phyloP scores from a whole-genome alignment of 441 rosid genomes.

The Aquilaria agallochum region DNA sequence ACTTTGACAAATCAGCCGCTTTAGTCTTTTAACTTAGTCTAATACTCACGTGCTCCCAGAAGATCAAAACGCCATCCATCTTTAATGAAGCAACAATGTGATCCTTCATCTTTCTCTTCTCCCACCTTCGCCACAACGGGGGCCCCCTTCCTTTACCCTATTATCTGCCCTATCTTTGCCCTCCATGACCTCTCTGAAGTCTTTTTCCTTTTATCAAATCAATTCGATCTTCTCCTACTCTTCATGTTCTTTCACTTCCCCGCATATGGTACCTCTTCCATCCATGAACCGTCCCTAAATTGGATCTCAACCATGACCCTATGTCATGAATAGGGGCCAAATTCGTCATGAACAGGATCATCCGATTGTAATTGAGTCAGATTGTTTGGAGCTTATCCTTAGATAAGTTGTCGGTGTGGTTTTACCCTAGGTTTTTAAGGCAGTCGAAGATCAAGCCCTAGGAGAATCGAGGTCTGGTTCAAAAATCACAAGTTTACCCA shows the following conservation, averaged over 20 bases:
- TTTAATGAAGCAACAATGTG: too few species aligned
- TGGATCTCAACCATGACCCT: constrained; percentile 89
- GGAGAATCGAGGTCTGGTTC: too few species aligned
- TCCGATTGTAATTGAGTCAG: constrained; percentile 82
- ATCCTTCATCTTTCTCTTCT: too few species aligned
- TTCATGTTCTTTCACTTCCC: constrained; percentile 66
- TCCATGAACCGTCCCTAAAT: constrained; percentile 67
- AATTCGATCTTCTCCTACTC: constrained; percentile 87
- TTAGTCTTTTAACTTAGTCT: too few species aligned
- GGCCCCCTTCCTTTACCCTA: too few species aligned
- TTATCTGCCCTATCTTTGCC: too few species aligned
- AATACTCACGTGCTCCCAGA: too few species aligned
- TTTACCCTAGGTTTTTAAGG: constrained; percentile 50
- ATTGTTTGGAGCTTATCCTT: constrained; percentile 75
- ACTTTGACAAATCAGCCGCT: too few species aligned
- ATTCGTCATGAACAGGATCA: constrained; percentile 87
- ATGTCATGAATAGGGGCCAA: constrained; percentile 91
- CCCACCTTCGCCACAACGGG: too few species aligned
- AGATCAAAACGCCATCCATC: too few species aligned
- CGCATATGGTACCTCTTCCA: constrained; percentile 59
- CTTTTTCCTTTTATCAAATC: neutral
- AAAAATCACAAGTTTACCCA: constrained; percentile 54
- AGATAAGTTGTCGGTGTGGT: constrained; percentile 69
- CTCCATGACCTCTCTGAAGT: too few species aligned
- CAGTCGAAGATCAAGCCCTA: constrained; percentile 32